phyloP scores from a whole-genome alignment of 2,329 filamentous ascomycete species.

The Plectosphaerella plurivora region DNA sequence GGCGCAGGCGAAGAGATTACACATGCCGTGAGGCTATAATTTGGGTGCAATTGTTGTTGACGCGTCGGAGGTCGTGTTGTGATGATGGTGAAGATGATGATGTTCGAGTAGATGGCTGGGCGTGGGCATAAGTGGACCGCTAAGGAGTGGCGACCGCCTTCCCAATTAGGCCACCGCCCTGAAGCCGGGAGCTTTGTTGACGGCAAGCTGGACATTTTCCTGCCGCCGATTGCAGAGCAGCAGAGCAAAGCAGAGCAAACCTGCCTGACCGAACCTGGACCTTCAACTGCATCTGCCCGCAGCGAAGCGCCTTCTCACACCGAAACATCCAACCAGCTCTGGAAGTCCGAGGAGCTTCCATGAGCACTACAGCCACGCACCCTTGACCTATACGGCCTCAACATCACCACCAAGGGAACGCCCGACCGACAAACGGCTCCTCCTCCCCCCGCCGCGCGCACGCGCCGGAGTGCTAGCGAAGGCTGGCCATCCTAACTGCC shows the following conservation, averaged over 20 bases:
- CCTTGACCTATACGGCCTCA: not conserved
- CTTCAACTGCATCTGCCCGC: not conserved
- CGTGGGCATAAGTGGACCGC: not conserved
- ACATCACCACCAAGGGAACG: not conserved
- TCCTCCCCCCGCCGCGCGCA: not conserved
- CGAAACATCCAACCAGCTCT: slow-evolving; percentile 3
- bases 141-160: not conserved
- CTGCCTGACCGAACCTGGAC: too few species aligned
- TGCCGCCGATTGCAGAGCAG: not conserved
- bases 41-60: too few species aligned
- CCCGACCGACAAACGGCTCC: not conserved
- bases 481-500: slow-evolving; percentile 41
- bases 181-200: slow-evolving; percentile 7
- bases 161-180: not conserved
- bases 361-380: not conserved
- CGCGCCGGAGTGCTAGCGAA: slow-evolving; percentile 4
- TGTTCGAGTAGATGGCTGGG: too few species aligned
- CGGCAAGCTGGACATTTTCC: slow-evolving; percentile 1
- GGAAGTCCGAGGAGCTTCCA: slow-evolving; percentile 10
- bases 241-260: too few species aligned
- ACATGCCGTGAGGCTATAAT: not conserved
- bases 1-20: slow-evolving; percentile 7
- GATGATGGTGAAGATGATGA: too few species aligned
- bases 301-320: slow-evolving; percentile 2
- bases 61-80: too few species aligned